Conservation (phyloP, 164 flowering plant genomes). For the Pachysandra terminalis region DNA sequence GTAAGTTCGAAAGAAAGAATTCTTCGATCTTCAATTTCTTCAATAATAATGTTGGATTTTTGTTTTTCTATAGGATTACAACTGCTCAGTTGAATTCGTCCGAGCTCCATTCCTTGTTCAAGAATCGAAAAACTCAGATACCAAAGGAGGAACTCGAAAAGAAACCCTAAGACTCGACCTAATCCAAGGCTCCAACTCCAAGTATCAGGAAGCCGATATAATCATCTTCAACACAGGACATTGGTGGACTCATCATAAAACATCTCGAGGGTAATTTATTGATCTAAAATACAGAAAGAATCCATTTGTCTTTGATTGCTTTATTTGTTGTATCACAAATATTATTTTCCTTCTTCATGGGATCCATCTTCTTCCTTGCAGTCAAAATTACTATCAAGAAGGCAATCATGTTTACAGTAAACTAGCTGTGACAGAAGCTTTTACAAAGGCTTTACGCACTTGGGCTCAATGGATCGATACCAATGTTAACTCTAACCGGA, state of each 20-base stretch:
- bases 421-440: constrained; percentile 44
- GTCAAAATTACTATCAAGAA: constrained; percentile 48
- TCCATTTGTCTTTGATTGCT: not conserved
- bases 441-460: constrained; percentile 41
- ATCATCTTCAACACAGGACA: constrained; percentile 58
- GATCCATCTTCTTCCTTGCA: constrained; percentile 16
- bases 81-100: constrained; percentile 50
- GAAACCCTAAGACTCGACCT: constrained; percentile 53
- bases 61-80: constrained; percentile 39
- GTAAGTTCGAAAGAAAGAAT: constrained; percentile 20
- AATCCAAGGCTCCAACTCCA: constrained; percentile 25
- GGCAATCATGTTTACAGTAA: constrained; percentile 43
- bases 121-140: constrained; percentile 26
- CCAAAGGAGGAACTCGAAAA: not conserved
- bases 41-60: no score
- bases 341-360: no score
- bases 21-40: no score
- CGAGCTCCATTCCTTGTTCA: constrained; percentile 54
- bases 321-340: no score
- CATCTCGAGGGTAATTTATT: constrained; percentile 43
- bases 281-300: not conserved
- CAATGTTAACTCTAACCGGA: constrained; percentile 30
- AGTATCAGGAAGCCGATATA: constrained; percentile 45
- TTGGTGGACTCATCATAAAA: constrained; percentile 70
- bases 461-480: constrained; percentile 68